phyloP scores from a whole-genome alignment of 495 filamentous ascomycete genomes.

The Neurospora sp. region DNA sequence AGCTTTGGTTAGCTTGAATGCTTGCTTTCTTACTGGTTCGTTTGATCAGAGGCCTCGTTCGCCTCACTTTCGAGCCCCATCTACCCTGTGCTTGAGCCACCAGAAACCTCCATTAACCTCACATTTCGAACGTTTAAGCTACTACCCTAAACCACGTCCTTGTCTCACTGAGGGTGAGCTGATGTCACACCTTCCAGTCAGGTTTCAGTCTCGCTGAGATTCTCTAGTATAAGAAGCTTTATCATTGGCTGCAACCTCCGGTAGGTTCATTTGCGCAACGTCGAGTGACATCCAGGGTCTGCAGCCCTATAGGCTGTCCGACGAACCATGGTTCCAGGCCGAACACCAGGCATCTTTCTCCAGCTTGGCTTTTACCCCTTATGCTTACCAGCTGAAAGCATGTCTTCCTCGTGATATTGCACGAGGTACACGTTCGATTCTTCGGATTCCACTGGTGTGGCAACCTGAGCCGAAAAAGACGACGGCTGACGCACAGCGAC shows the following conservation, averaged over 20 bases:
- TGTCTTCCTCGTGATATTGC: background rate
- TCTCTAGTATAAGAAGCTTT: background rate
- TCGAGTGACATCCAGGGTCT: conserved; percentile 10
- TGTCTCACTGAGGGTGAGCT: background rate
- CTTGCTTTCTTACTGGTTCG: conserved; percentile 11
- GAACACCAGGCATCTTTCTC: background rate
- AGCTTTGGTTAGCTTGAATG: background rate
- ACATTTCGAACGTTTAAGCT: background rate
- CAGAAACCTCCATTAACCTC: background rate
- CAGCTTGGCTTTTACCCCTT: background rate
- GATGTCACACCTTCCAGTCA: background rate
- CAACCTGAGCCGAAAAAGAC: background rate
- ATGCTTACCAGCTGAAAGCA: background rate
- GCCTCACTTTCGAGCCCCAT: conserved; percentile 22
- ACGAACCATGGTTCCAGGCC: background rate
- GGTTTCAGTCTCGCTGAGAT: background rate
- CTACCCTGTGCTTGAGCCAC: conserved; percentile 1
- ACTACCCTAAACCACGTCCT: background rate
- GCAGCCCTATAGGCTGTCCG: conserved; percentile 19
- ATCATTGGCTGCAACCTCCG: background rate
- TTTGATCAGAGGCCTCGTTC: conserved; percentile 5
- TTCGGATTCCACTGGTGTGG: background rate
- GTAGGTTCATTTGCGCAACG: conserved; percentile 1
- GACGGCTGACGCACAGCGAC: background rate
- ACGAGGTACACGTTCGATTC: background rate